Percentiles rank a stretch among this genome's conserved stretches.
Evolutionary conservation across 73 alveolate species (phyloP).

Genomic region (Effrenium voratum): DNA sequence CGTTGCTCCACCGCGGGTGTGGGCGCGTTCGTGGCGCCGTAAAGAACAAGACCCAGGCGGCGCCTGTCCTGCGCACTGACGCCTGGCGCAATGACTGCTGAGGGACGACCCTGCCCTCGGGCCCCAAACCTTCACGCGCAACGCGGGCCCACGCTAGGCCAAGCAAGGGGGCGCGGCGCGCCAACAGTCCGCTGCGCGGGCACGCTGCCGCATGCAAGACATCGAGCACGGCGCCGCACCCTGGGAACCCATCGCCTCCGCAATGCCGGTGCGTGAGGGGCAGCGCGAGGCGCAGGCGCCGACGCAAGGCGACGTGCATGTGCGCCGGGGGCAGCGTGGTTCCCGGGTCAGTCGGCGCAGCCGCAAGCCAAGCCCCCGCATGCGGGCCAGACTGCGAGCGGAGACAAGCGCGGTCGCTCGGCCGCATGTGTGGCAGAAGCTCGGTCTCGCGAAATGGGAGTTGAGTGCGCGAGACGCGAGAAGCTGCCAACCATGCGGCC

Average conservation of each 20-base stretch:
- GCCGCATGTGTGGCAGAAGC: not conserved
- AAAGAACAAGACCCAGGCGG: no score
- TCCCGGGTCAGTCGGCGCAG: not conserved
- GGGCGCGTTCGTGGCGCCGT: no score
- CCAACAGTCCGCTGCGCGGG: no score
- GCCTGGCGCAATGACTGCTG: no score
- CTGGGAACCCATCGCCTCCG: not conserved
- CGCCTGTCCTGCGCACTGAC: no score
- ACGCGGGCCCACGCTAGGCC: no score
- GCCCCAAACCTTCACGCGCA: no score
- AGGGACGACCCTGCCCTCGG: no score
- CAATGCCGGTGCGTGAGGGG: not conserved
- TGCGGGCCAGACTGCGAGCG: not conserved
- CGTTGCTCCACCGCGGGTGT: no score
- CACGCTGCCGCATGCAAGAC: no score
- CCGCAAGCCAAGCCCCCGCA: not conserved
- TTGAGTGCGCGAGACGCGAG: not conserved
- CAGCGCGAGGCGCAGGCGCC: not conserved
- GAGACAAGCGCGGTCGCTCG: not conserved
- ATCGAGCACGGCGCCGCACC: not conserved
- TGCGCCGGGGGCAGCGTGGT: not conserved
- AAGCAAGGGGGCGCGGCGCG: no score
- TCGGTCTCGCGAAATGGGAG: not conserved
- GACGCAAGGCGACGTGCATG: not conserved
- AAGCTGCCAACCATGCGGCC: slow-evolving; percentile 24